phyloP scores from a whole-genome alignment of 208 protist species.

The Leishmania amazonensis region DNA sequence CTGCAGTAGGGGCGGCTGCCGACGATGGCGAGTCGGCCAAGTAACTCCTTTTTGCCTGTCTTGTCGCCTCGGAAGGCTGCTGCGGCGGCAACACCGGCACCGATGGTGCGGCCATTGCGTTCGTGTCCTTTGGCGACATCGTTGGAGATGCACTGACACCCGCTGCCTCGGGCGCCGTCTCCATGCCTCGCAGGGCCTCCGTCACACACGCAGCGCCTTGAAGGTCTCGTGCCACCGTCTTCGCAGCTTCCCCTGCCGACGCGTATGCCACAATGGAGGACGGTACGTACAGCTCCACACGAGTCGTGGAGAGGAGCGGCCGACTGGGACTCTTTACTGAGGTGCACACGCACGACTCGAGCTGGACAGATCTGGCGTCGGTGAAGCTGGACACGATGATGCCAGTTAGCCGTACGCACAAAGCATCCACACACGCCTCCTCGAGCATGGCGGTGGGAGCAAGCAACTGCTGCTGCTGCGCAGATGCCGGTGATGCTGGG shows the following conservation, averaged over 20 bases:
- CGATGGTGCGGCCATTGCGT: not conserved
- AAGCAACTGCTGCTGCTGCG: not conserved
- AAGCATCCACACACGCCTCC: conserved; percentile 23
- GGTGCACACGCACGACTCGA: conserved; percentile 27
- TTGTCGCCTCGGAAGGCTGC: not conserved
- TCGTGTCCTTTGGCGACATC: not conserved
- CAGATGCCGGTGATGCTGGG: not conserved
- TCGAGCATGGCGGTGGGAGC: conserved; percentile 20
- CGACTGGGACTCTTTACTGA: conserved; percentile 20
- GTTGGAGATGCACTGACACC: not conserved
- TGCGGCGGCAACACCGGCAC: not conserved
- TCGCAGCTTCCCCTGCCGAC: conserved; percentile 7
- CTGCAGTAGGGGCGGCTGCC: not conserved
- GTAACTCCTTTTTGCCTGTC: not conserved
- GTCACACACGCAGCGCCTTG: not conserved
- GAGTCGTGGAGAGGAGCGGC: conserved; percentile 21
- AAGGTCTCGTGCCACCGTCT: conserved; percentile 16
- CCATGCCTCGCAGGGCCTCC: not conserved
- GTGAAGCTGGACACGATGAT: conserved; percentile 20
- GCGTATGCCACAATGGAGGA: conserved; percentile 16
- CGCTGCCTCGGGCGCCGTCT: not conserved
- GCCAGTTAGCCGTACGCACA: conserved; percentile 25
- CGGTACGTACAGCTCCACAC: conserved; percentile 25
- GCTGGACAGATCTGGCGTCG: conserved; percentile 19
- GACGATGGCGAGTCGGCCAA: not conserved